Evolutionary conservation across 192 early-diverging fungal species (phyloP), one percentile per base, ranked within the genome.

Genomic region (Coemansia aciculifera): DNA sequence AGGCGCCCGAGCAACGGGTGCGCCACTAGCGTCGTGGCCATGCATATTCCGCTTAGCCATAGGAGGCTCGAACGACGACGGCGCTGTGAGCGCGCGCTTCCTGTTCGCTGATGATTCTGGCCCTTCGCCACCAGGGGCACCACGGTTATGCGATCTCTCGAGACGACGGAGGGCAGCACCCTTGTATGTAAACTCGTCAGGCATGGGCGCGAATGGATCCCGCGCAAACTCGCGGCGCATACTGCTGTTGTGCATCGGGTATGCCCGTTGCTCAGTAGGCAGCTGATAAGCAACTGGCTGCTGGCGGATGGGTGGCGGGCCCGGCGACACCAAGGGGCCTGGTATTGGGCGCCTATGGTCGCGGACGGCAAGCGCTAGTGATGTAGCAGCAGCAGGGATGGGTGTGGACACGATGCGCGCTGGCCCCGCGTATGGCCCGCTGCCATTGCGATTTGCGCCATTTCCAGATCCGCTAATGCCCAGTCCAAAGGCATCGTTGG

Each of bases 71-170:
- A 72, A 63, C 24, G 72, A 75, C n/a, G 81, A 83, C 2, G 81
- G 81, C 17, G 81, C 81, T 3, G 81, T 83, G n/a, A 83, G 62
- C 5, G 81, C 81, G 13, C 81, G 72, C 39, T 83, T 83, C 40
- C 81, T 73, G 70, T 49, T 83, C 8, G 52, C 48, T 29, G 44
- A 57, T 0, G 62, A 23, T 8, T 44, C 71, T 3, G 34, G n/a
- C 21, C 40, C 66, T 0, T 36, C 46, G 59, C 60, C 64, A 12
- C 42, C 49, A 24, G 65, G 5, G 8, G 59, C 56, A 9, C 63
- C 59, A 24, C 76, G 70, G 7, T 43, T 64, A 23, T 69, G 59
- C 11, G 76, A 64, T 23, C 69, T 74, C 32, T 83, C 80, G 23
- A 83, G 75, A 9, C 72, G 69, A 6, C 80, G 75, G 37, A 77